Evolutionary conservation across 805 yeast species (phyloP), one percentile per base, ranked within the genome.

Genomic region (Pichia membranifaciens): DNA sequence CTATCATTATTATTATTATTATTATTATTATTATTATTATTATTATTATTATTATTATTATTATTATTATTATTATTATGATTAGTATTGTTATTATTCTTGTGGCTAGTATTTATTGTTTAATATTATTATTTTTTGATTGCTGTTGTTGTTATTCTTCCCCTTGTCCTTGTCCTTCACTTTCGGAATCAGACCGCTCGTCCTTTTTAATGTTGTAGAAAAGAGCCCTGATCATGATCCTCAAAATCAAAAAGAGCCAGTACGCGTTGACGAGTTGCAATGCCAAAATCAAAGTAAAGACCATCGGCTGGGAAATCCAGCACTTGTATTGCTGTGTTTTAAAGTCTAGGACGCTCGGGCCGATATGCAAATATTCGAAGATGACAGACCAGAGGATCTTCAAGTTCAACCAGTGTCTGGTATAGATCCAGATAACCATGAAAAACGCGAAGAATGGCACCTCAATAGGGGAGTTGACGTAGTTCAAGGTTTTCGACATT

Each of bases 241-340:
- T 79, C 44, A 86, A 54, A 52, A 93, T 87, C 58, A 91, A 73
- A 57, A 77, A 79, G 49, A 90, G 74, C 99, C 99, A 93, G 69
- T 86, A 93, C 18, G 78, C 57, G 61, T 93, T 93, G 48, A 93
- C 88, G 47, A 87, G 58, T 65, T 93, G 98, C 54, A 93, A 74
- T 1, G 93, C 90, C 45, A 76, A 71, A 51, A 93, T 76, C 59
- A 93, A 75, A 20, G 68, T 65, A 59, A 93, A 90, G 3, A 91
- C 90, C 63, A 93, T 89, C 46, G 87, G 86, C 69, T 87, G 95
- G 21, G 98, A 84, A 55, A 93, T 87, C 84, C 88, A 88, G 69
- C 98, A 93, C 68, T 93, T 93, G 72, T 91, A 93, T 66, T 93
- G 96, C 66, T 90, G 91, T 28, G 93, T 82, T 12, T 76, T 86